Evolutionary conservation across 1,284 basidiomycete species (phyloP), one percentile per base, ranked within the genome.

Genomic region (Papiliotrema nemorosa): DNA sequence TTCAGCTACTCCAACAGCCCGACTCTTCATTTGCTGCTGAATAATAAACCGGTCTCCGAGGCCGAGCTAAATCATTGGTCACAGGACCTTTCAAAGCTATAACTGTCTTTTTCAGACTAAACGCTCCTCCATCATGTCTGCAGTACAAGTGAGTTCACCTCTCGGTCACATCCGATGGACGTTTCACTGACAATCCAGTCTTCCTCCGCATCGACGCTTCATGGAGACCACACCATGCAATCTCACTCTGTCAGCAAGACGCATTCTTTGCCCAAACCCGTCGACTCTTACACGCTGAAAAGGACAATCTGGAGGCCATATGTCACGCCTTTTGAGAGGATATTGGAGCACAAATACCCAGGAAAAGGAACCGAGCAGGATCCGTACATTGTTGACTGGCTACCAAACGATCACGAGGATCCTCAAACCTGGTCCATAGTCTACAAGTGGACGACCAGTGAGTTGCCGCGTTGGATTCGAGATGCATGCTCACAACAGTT

Each of bases 371-470:
- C 73, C 2, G 56, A 67, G 6, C 61, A 64, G 2, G 63, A 71
- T 5, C 76, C 75, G 0, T 76, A 61, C 53, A 57, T 76, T 18
- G 67, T 77, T n/a, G 55, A 59, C 33, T 71, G 60, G 60, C 46
- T 64, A 9, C 33, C 44, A 0, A 46, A 50, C 6, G 69, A 71
- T 44, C 49, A 43, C 1, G 68, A 70, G 51, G 62, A 71, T 51
- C 67, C 69, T 4, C 55, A 64, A 45, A 53, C 49, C 13, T 69
- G 59, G 53, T 20, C 44, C 9, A n/a, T 33, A 10, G 42, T n/a
- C 7, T 67, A 67, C 59, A 69, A 70, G 48, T 70, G 68, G 66
- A 25, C 60, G 2, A 66, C 62, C 21, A 33, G 31, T 33, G 31
- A 33, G 35, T 58, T 16, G 39, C 52, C 3, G 60, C 54, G 20